Conservation (phyloP, 1,284 basidiomycete species). For the Lentinula novae-zelandiae region DNA sequence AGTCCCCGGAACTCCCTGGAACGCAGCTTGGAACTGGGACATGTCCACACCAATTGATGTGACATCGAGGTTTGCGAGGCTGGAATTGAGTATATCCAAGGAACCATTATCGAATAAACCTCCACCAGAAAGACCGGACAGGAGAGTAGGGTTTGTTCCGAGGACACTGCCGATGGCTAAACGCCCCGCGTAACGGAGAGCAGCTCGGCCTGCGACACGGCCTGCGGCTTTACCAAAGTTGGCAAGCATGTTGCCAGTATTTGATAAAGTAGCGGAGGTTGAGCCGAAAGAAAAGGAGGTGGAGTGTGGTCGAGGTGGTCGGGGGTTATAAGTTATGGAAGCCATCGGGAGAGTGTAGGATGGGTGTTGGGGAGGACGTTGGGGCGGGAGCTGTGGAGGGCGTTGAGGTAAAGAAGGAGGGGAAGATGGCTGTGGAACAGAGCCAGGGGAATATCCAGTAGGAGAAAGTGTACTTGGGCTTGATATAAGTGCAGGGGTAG, state of each 20-base stretch:
- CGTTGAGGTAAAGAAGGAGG: background rate
- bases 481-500: background rate
- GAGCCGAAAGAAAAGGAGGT: background rate
- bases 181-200: slow-evolving; percentile 1
- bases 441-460: background rate
- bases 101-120: background rate
- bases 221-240: background rate
- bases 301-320: background rate
- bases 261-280: background rate
- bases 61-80: slow-evolving; percentile 10
- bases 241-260: background rate
- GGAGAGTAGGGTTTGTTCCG: background rate
- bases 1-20: slow-evolving; percentile 24
- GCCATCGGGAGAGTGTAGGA: background rate
- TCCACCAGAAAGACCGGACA: slow-evolving; percentile 5
- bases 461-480: background rate
- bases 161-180: slow-evolving; percentile 4
- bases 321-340: background rate
- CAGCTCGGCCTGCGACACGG: background rate
- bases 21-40: slow-evolving; percentile 25
- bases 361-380: background rate
- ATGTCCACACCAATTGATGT: slow-evolving; percentile 19
- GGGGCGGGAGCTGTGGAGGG: background rate
- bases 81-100: slow-evolving; percentile 1
- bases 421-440: background rate